A percentile compares a stretch with the other conserved stretches of the same genome.
These are phyloP conservation scores for Solanum chiquidenum DNA, from an alignment of 257 asterid species.

Conservation along the genomic window DNA sequence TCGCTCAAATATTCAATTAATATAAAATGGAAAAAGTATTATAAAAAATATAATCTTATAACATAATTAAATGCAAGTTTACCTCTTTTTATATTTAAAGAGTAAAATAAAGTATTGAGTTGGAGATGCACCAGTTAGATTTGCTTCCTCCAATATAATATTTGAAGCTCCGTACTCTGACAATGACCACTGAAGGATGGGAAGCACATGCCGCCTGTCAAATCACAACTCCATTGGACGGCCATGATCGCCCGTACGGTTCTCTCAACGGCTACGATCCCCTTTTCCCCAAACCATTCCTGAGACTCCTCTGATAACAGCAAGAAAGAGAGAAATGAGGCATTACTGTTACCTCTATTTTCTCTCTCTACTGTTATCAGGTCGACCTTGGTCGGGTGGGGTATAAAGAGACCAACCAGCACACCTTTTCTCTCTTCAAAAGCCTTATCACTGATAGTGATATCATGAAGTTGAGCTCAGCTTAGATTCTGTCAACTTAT, in stretches of 20 bases:
- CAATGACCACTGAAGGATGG: slow-evolving; percentile 94
- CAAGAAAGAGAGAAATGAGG: neutral
- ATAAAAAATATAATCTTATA: no score
- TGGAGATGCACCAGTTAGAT: no score
- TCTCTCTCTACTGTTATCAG: slow-evolving; percentile 59
- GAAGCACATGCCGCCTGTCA: slow-evolving; percentile 94
- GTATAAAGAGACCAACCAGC: neutral
- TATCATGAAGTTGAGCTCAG: neutral
- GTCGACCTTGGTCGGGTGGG: slow-evolving; percentile 60
- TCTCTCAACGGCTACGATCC: slow-evolving; percentile 32
- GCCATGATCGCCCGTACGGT: slow-evolving; percentile 45
- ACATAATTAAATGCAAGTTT: no score
- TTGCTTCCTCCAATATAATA: slow-evolving; percentile 4
- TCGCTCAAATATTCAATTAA: no score
- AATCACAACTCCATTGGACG: slow-evolving; percentile 42
- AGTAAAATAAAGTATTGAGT: no score
- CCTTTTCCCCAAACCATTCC: slow-evolving; percentile 4
- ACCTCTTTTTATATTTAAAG: no score
- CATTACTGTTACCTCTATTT: slow-evolving; percentile 5
- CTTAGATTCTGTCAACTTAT: neutral
- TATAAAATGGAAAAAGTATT: no score
- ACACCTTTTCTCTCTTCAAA: neutral
- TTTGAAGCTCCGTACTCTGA: slow-evolving; percentile 79
- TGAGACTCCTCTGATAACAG: slow-evolving; percentile 4
- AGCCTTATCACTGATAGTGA: neutral